These are phyloP conservation scores for Mycena chlorophos DNA, from an alignment of 768 basidiomycete genomes.

Conservation along the genomic window DNA sequence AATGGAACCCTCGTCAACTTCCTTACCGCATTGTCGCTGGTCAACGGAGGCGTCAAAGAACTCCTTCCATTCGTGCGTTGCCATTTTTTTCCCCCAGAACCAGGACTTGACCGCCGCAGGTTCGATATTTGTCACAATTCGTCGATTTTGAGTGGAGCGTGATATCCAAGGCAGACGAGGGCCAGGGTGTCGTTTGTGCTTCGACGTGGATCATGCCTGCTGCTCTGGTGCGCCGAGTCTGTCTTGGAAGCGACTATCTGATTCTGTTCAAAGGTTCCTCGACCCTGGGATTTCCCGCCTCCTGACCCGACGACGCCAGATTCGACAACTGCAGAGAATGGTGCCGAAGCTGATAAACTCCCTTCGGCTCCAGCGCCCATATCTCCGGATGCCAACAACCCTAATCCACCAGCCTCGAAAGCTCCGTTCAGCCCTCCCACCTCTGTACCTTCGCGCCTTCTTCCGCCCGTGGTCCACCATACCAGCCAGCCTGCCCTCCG, in stretches of 20 bases:
- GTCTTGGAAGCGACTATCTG: background rate
- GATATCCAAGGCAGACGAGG: slow-evolving; percentile 63
- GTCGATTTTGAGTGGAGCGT: slow-evolving; percentile 71
- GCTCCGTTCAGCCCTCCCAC: slow-evolving; percentile 25
- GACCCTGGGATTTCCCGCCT: slow-evolving; percentile 74
- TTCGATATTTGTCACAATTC: slow-evolving; percentile 72
- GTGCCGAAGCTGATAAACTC: background rate
- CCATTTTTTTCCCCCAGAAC: background rate
- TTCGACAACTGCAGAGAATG: background rate
- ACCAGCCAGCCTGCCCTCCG: slow-evolving; percentile 8
- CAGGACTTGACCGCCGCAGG: background rate
- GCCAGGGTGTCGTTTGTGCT: slow-evolving; percentile 82
- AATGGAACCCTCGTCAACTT: slow-evolving; percentile 67
- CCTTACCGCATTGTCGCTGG: slow-evolving; percentile 66
- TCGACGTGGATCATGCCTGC: slow-evolving; percentile 90
- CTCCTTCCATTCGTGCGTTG: slow-evolving; percentile 72
- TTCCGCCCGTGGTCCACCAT: slow-evolving; percentile 9
- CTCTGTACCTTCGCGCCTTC: slow-evolving; percentile 14
- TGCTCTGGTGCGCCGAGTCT: slow-evolving; percentile 49
- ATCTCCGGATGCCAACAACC: background rate
- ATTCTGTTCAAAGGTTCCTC: slow-evolving; percentile 49
- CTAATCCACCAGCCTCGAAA: too few relatives aligned
- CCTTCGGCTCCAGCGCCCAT: background rate
- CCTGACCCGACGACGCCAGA: slow-evolving; percentile 25
- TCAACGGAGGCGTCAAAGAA: slow-evolving; percentile 77